Conservation (phyloP, 345 rosid species). For the Murraya paniculata region DNA sequence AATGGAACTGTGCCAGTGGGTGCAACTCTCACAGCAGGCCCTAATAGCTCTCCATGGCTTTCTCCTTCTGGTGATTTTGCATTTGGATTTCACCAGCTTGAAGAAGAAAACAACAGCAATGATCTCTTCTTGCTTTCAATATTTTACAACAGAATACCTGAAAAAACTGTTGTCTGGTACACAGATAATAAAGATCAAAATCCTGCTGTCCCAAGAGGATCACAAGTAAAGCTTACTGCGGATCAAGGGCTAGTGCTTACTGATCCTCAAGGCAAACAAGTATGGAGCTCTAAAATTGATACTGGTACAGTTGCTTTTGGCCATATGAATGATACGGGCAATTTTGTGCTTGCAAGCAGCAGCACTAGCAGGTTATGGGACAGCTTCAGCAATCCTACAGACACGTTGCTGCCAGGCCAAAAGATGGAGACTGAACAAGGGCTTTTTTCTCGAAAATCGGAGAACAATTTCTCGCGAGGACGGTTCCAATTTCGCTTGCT, state of each 20-base stretch:
- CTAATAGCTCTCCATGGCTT: background rate
- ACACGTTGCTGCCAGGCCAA: conserved; percentile 5
- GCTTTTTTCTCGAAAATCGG: no score
- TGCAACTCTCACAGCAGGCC: background rate
- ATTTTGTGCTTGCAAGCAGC: conserved; percentile 6
- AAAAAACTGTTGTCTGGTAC: conserved; percentile 25
- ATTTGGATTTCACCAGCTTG: conserved; percentile 24
- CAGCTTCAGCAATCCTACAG: background rate
- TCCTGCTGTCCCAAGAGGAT: background rate
- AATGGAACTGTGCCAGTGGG: background rate
- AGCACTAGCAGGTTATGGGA: no score
- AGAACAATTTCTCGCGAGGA: conserved; percentile 6
- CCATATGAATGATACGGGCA: conserved; percentile 1
- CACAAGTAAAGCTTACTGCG: conserved; percentile 21
- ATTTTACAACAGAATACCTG: conserved; percentile 26
- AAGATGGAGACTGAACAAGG: background rate
- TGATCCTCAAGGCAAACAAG: background rate
- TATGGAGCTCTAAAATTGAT: no score
- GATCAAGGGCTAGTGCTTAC: conserved; percentile 21
- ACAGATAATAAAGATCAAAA: background rate
- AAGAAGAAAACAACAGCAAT: background rate
- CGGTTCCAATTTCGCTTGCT: conserved; percentile 21
- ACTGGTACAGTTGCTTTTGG: no score
- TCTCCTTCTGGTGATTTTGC: conserved; percentile 35
- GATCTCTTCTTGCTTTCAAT: conserved; percentile 27